Conservation (phyloP, 805 yeast genomes). For the Candida xyloterini region DNA sequence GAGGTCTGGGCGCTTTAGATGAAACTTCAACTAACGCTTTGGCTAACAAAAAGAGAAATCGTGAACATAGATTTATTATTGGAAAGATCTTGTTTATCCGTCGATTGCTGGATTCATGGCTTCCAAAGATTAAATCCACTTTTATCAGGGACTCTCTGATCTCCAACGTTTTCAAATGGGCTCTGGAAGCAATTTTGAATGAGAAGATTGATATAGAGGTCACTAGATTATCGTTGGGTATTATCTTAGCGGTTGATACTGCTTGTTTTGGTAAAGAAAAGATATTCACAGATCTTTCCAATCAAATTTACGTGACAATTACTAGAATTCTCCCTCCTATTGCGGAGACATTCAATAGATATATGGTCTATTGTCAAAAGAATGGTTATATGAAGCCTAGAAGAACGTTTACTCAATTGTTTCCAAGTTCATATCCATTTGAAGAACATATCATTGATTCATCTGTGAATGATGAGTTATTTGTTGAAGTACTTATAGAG, state of each 20-base stretch:
- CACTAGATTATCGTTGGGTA: conserved; percentile 59
- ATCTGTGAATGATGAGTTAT: conserved; percentile 60
- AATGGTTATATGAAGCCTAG: conserved; percentile 46
- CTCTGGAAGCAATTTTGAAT: conserved; percentile 53
- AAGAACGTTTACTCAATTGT: conserved; percentile 64
- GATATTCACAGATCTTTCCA: conserved; percentile 29
- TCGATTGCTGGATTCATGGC: conserved; percentile 45
- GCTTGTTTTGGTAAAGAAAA: conserved; percentile 23
- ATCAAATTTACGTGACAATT: conserved; percentile 42
- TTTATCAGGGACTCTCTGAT: conserved; percentile 39
- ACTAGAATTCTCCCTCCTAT: conserved; percentile 54
- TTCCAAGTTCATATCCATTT: conserved; percentile 69
- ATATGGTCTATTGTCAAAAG: conserved; percentile 47
- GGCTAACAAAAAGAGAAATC: conserved; percentile 37
- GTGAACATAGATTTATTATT: conserved; percentile 54
- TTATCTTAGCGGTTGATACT: conserved; percentile 48
- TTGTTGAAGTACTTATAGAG: conserved; percentile 73
- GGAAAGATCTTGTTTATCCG: conserved; percentile 61
- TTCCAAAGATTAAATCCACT: conserved; percentile 26
- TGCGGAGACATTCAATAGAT: conserved; percentile 47
- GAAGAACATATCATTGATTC: conserved; percentile 67
- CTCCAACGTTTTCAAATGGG: conserved; percentile 49
- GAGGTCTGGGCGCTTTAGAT: conserved; percentile 49
- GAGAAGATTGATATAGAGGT: conserved; percentile 53
- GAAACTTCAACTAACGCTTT: conserved; percentile 28